Evolutionary conservation across 805 yeast species (phyloP), one percentile per base, ranked within the genome.

Genomic region (Cyberlindnera saturnus): DNA sequence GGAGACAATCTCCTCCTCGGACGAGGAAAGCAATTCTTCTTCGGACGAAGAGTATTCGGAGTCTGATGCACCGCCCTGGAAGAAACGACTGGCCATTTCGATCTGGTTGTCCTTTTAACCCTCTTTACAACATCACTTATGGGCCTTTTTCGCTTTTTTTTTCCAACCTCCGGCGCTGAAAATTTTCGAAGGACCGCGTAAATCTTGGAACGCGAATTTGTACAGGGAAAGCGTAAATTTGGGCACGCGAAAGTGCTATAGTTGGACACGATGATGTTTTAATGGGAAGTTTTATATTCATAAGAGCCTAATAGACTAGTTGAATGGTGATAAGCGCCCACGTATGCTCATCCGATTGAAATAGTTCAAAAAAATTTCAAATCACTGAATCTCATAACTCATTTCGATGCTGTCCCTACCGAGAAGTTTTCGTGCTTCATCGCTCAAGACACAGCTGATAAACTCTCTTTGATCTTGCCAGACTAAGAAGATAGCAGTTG

Each of bases 31-130:
- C 43, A 68, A 59, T 45, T 69, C 74, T 50, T 69, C 75, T 38
- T 69, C 77, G 29, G 67, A 63, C 10, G 73, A 64, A 20, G 71
- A 69, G 44, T 66, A 62, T 41, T 66, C 73, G 42, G 70, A 65
- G 52, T 69, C 73, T 39, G 70, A 67, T 31, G 62, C 67, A 46
- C 70, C 67, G 46, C 69, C 65, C 38, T 79, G 80, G 73, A 93
- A 93, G 77, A 93, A 91, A 70, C 96, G 86, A 56, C 57, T 52
- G 39, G 98, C 88, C 96, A 89, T 89, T 49, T 18, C n/a, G 13
- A 6, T 16, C 32, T 32, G n/a, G 15, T 15, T 34, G 36, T 11
- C 19, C 10, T 34, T 17, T 19, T 9, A 19, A 14, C 26, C 36
- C 26, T 34, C 19, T 26, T 20, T 19, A 17, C 16, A 9, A 5